These are phyloP conservation scores for Eucalyptus viminalis DNA, from an alignment of 345 rosid species.

Conservation along the genomic window DNA sequence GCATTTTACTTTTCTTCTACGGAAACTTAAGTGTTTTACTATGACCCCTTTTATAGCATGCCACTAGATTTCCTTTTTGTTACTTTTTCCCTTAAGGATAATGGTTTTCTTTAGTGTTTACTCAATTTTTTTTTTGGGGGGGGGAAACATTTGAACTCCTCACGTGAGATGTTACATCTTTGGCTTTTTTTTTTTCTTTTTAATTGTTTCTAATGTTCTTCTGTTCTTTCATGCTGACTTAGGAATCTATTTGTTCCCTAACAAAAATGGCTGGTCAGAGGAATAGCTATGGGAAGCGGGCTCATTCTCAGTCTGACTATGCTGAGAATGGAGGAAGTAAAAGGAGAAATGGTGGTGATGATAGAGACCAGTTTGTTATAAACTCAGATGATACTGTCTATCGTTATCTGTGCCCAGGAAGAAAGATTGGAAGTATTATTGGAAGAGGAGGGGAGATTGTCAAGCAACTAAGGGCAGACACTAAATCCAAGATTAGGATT, in stretches of 20 bases:
- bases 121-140: not conserved
- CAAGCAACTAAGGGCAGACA: conserved; percentile 75
- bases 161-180: not conserved
- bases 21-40: not conserved
- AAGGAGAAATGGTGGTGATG: conserved; percentile 62
- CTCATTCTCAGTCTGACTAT: conserved; percentile 62
- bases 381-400: conserved; percentile 70
- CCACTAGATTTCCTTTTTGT: not conserved
- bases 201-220: not conserved
- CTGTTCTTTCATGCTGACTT: not conserved
- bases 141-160: not conserved
- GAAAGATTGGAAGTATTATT: conserved; percentile 89
- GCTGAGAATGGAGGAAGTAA: conserved; percentile 53
- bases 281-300: conserved; percentile 71
- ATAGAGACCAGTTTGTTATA: conserved; percentile 52
- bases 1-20: not conserved
- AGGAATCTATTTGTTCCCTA: not conserved
- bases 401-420: conserved; percentile 71
- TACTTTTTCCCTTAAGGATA: not conserved
- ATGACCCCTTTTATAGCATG: not conserved
- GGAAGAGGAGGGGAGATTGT: conserved; percentile 96
- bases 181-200: not conserved
- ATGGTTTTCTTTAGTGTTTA: not conserved
- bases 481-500: conserved; percentile 78
- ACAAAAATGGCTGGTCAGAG: conserved; percentile 63